Evolutionary conservation across 768 basidiomycete species (phyloP), one percentile per base, ranked within the genome.

Genomic region (Boletus eberwhitei): DNA sequence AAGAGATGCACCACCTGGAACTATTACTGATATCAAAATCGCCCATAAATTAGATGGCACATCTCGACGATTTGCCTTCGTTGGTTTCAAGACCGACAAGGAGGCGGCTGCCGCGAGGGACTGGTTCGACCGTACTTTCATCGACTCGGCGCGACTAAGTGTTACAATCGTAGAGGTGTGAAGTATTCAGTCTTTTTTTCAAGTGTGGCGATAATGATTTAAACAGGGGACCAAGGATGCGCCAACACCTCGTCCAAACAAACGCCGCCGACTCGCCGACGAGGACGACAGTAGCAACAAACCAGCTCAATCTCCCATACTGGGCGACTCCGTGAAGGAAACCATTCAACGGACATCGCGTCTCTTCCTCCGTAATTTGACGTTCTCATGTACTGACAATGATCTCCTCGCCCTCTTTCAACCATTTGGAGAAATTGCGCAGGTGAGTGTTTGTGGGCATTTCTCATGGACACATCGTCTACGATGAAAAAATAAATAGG

Each of bases 341-440:
- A 82, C 85, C 1, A 87, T 96, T 49, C 72, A 87, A 5, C 78
- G 80, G 53, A 95, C 93, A 0, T 79, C 83, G 1, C 83, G 95
- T 5, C 74, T 98, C 2, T 98, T 98, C 65, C 74, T 99, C 6
- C 91, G 97, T n/a, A 99, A 98, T 66, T 72, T 99, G n/a, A 79
- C 93, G 0, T 98, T 93, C 64, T 82, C 86, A 0, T 91, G 89
- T 53, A 86, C 87, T 8, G 81, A 88, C 17, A 70, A 75, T 2
- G 93, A 97, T 47, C 72, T 98, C 1, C 64, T 69, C 3, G 76
- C 79, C 13, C 76, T 86, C 2, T 93, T 94, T 68, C 67, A 71
- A 4, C 74, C 80, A 0, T 91, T 82, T 66, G 95, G 95, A 9
- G 75, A 82, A 42, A 67, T 97, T 34, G 78, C 79, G 39, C 88